A percentile compares a stretch with the other conserved stretches of the same genome.
phyloP scores from a whole-genome alignment of 2,329 filamentous ascomycete species.

The Gliomastix tumulicola region DNA sequence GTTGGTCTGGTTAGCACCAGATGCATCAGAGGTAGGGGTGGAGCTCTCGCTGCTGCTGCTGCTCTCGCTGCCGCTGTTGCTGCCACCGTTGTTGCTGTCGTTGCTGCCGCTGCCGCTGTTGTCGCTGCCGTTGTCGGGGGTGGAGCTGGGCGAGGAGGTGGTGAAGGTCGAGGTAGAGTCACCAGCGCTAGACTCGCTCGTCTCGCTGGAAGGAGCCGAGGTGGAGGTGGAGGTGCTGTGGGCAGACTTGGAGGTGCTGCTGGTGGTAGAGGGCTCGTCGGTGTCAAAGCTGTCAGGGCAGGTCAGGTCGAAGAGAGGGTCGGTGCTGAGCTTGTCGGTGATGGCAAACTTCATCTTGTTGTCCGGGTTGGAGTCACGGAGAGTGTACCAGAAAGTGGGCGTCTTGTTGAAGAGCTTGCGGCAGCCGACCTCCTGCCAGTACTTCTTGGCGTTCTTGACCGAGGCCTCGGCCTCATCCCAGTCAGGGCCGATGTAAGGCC shows the following conservation, averaged over 20 bases:
- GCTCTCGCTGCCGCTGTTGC: not conserved
- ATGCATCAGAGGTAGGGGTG: not conserved
- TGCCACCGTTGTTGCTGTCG: not conserved
- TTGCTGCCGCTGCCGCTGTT: not conserved
- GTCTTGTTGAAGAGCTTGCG: slow-evolving; percentile 45
- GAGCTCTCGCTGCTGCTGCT: not conserved
- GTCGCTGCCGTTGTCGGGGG: not conserved
- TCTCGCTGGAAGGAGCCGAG: slow-evolving; percentile 8
- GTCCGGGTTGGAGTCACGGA: slow-evolving; percentile 54
- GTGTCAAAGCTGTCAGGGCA: slow-evolving; percentile 38
- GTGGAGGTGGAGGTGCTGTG: slow-evolving; percentile 5
- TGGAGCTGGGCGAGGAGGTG: not conserved
- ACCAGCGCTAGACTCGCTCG: slow-evolving; percentile 2
- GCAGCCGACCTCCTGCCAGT: slow-evolving; percentile 58
- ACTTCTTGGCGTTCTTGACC: slow-evolving; percentile 52
- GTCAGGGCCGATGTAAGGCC: slow-evolving; percentile 48
- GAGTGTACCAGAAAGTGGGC: slow-evolving; percentile 55
- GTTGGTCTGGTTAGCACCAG: not conserved
- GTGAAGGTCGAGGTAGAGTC: not conserved
- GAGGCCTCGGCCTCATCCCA: slow-evolving; percentile 49
- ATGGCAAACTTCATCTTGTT: slow-evolving; percentile 53
- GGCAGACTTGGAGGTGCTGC: slow-evolving; percentile 7
- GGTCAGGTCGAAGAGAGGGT: slow-evolving; percentile 43
- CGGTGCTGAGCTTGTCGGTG: slow-evolving; percentile 44
- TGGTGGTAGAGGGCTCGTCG: slow-evolving; percentile 1